phyloP scores from a whole-genome alignment of 148 eudicot genomes.

The Beta vulgaris region DNA sequence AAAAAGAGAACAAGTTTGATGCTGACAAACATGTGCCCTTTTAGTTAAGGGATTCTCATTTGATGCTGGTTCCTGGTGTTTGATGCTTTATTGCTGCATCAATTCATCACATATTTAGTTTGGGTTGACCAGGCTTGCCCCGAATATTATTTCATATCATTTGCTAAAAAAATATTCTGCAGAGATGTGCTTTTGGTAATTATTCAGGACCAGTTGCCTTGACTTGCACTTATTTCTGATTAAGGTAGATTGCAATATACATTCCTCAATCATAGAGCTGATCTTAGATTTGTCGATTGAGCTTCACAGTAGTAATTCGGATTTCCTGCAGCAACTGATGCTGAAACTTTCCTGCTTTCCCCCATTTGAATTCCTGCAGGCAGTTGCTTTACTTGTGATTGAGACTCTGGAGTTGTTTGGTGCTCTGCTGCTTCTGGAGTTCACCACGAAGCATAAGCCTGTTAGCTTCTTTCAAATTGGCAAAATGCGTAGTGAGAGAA shows the following conservation, averaged over 20 bases:
- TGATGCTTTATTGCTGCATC: background rate
- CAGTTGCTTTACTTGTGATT: constrained; percentile 47
- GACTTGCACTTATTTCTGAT: too few relatives aligned
- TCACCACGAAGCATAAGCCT: constrained; percentile 43
- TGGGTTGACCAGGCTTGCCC: background rate
- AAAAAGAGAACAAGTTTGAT: too few relatives aligned
- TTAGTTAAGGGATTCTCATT: too few relatives aligned
- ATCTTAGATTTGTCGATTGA: background rate
- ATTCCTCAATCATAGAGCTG: background rate
- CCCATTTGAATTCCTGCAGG: constrained; percentile 43
- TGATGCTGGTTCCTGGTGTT: too few relatives aligned
- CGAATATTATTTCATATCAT: background rate
- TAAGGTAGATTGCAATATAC: background rate
- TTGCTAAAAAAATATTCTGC: background rate
- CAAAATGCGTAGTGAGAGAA: constrained; percentile 42
- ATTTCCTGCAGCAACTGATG: background rate
- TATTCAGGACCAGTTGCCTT: background rate
- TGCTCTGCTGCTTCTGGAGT: constrained; percentile 50
- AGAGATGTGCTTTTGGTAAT: background rate
- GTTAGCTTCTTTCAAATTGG: constrained; percentile 39
- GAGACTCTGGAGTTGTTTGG: constrained; percentile 57
- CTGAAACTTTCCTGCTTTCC: background rate
- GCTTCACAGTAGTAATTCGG: background rate
- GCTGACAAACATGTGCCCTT: too few relatives aligned
- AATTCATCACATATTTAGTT: background rate